These are phyloP conservation scores for Barnettozyma vustinii DNA, from an alignment of 805 yeast species.

Conservation along the genomic window DNA sequence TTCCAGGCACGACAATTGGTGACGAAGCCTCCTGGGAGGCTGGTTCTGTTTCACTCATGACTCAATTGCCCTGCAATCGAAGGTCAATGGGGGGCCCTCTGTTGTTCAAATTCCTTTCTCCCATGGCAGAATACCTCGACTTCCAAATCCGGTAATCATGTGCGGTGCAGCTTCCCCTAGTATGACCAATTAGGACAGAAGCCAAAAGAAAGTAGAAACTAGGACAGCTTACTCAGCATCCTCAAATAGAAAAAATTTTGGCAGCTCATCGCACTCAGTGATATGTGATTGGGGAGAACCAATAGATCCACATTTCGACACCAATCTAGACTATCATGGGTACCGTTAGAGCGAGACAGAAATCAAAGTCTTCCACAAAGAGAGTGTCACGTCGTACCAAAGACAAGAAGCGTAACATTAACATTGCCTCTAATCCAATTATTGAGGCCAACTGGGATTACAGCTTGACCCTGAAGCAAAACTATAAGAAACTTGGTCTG, in stretches of 20 bases:
- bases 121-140: background rate
- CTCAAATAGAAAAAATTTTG: background rate
- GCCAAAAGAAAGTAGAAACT: background rate
- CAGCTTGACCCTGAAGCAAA: conserved; percentile 73
- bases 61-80: background rate
- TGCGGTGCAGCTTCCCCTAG: background rate
- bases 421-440: conserved; percentile 68
- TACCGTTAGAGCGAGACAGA: conserved; percentile 82
- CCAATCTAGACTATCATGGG: conserved; percentile 35
- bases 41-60: conserved; percentile 4
- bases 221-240: no score
- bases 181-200: no score
- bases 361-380: conserved; percentile 63
- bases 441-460: conserved; percentile 91
- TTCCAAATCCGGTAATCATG: background rate
- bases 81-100: background rate
- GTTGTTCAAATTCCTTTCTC: background rate
- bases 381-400: conserved; percentile 68
- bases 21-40: conserved; percentile 2
- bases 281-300: background rate
- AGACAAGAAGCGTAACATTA: conserved; percentile 63
- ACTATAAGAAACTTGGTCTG: conserved; percentile 79
- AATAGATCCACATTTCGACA: background rate
- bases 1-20: conserved; percentile 1
- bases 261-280: background rate